phyloP scores from a whole-genome alignment of 2,329 filamentous ascomycete species.

The Penicillium sp. region DNA sequence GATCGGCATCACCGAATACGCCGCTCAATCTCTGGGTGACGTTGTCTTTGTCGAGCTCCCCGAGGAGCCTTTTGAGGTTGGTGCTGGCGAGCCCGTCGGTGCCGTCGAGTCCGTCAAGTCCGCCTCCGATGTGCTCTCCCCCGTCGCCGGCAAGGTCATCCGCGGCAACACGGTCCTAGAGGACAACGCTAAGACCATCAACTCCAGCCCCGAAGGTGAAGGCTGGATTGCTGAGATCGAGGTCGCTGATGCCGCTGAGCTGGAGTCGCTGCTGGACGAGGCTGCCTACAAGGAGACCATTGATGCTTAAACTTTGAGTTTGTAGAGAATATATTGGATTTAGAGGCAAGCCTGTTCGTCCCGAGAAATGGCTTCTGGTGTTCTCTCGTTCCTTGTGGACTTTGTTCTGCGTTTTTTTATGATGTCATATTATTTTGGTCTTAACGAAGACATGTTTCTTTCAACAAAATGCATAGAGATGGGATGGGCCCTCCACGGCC shows the following conservation, averaged over 20 bases:
- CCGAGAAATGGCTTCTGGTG: not conserved
- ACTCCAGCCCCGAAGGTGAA: conserved; percentile 84
- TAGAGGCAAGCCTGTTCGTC: conserved; percentile 12
- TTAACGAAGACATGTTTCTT: conserved; percentile 22
- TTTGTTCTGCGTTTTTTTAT: conserved; percentile 11
- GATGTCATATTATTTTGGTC: conserved; percentile 19
- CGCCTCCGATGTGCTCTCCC: conserved; percentile 94
- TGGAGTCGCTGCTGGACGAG: conserved; percentile 76
- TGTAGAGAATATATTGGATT: conserved; percentile 24
- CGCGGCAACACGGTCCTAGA: conserved; percentile 76
- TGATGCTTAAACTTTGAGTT: conserved; percentile 51
- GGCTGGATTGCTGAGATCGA: conserved; percentile 93
- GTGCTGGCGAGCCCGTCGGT: conserved; percentile 81
- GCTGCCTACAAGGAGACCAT: conserved; percentile 75
- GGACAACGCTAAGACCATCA: conserved; percentile 85
- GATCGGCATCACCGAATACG: conserved; percentile 87
- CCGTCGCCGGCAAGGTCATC: conserved; percentile 75
- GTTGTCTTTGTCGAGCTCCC: conserved; percentile 98
- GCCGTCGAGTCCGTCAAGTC: conserved; percentile 98
- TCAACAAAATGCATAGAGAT: conserved; percentile 29
- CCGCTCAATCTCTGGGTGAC: conserved; percentile 88
- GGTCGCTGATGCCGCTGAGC: conserved; percentile 70
- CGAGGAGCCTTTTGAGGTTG: conserved; percentile 67
- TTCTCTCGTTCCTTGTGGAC: not conserved
- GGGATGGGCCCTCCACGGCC: conserved; percentile 21